Evolutionary conservation across 1,139 yeast genomes (phyloP), one percentile per base, ranked within the genome.

Genomic region (Protomyces pachydermus): DNA sequence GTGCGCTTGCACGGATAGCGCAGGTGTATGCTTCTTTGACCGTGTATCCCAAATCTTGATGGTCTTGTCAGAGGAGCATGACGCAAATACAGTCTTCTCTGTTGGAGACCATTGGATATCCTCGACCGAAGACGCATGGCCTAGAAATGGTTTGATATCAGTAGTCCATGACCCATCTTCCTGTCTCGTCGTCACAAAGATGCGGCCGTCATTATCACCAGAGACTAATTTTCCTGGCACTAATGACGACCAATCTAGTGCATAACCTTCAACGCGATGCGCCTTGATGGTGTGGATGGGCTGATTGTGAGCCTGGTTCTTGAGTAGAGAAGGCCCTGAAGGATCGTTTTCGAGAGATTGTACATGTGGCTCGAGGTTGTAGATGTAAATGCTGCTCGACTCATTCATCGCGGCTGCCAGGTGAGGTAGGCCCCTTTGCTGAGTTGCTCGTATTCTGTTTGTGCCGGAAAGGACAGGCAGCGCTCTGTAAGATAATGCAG

Each of bases 251-350:
- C 99, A 93, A 76, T 91, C 98, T 62, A 95, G 76, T 23, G 97
- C 99, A 73, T 91, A 93, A 35, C 99, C 98, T 78, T 93, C 99
- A 20, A 89, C 96, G n/a, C 97, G 97, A 74, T 93, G 99, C 68
- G 79, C 82, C 72, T 84, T 82, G 67, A 95, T 80, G n/a, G 96
- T 90, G 76, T 91, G 93, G 18, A 84, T 73, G 18, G 98, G 97
- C 73, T 86, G 83, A 74, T 88, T 90, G 69, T 86, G 82, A 35
- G 81, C 76, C 75, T 91, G 91, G 58, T 95, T 90, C 68, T 91
- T 83, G 72, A 83, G 80, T 14, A 58, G 42, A 8, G 60, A 56
- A 5, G 56, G 42, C 20, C 38, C 46, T 3, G 52, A 23, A 70
- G 81, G 87, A 12, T 98, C 97, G 4, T 87, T 82, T 72, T 89